Base-by-base conservation (phyloP, 1,284 basidiomycete species). In the Heterobasidion parviporum region DNA sequence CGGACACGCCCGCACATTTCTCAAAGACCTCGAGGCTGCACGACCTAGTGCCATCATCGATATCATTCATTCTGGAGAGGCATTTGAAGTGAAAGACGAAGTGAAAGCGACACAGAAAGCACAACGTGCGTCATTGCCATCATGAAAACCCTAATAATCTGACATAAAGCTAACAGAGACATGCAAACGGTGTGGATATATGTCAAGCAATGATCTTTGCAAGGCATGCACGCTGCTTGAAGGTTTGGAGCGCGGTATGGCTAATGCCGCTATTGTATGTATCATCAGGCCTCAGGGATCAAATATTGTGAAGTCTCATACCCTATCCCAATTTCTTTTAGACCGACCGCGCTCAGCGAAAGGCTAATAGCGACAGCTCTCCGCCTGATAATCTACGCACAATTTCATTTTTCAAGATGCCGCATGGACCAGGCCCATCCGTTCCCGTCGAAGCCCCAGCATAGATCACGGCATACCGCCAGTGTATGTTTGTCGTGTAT, bases 11-110 rank as follows among this genome's bases (percentile, higher is more conserved):
- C 79, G 96, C 48, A 85, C 85, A 0, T 97, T 98, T 65, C 80
- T 99, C 47, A 99, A 99, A 70, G 94, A 98, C 62, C 80, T 99
- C 14, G 96, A 99, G 73, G 89, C 89, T 0, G 87, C 95, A 38
- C 81, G 96, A 16, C 94, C 97, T 0, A 92, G 89, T 63, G 91
- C 92, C 2, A 98, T 99, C 61, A 92, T 99, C 57, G 96, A 99
- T 68, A 97, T 99, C 60, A 98, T 99, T 53, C 92, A 97, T 66
- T 95, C 93, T 0, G 95, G 94, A 5, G 94, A 98, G 68, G 87
- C 85, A 9, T 95, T 91, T 64, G 88, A 89, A 65, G 75, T 92
- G 44, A 84, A 80, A 62, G 87, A 90, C 57, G 88, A 86, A 61
- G 82, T 92, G 10, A 89, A 85, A 68, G 83, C 82, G 32, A 79